Evolutionary conservation across 2,329 filamentous ascomycete genomes (phyloP), one percentile per base, ranked within the genome.

Genomic region (Xylaria sp.): DNA sequence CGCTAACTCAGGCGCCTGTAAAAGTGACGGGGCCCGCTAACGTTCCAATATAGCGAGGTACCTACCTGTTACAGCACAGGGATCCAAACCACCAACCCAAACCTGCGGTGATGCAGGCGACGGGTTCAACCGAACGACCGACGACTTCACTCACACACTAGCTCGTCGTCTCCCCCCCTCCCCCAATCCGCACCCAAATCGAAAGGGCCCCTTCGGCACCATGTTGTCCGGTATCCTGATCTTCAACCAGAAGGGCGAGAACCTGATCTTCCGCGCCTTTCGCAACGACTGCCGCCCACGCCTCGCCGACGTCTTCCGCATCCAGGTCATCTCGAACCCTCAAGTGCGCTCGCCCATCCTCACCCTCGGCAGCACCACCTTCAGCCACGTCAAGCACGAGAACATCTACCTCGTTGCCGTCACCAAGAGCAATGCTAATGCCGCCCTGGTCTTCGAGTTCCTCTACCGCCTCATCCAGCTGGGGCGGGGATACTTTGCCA

Each of bases 191-290:
- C 13, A 4, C 46, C 46, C 25, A n/a, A 18, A 25, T 15, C 25
- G 4, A 48, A 48, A 48, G 45, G 45, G 45, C 45, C 23, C 25
- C 46, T 28, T 52, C 25, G 48, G 48, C 83, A 90, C 77, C 72
- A 99, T 99, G 97, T 86, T 99, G 75, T 98, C 95, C 75, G 96
- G 96, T 68, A 95, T 99, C 78, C 90, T 99, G 74, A 91, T 99
- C 75, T 99, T 99, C 87, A 99, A 99, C 76, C 96, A 99, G 81
- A 99, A 99, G 84, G 96, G 96, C 83, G 96, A 99, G 85, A 97
- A 99, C 83, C 93, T 99, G 78, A 99, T 99, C 82, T 97, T 99
- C 85, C 93, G 96, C 78, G 94, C 96, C 76, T 99, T 99, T 83
- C 94, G 96, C 78, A 97, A 97, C 80, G 97, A 99, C 84, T 98